Base-by-base conservation (phyloP, 257 asterid genomes). In the Cordia subcordata region DNA sequence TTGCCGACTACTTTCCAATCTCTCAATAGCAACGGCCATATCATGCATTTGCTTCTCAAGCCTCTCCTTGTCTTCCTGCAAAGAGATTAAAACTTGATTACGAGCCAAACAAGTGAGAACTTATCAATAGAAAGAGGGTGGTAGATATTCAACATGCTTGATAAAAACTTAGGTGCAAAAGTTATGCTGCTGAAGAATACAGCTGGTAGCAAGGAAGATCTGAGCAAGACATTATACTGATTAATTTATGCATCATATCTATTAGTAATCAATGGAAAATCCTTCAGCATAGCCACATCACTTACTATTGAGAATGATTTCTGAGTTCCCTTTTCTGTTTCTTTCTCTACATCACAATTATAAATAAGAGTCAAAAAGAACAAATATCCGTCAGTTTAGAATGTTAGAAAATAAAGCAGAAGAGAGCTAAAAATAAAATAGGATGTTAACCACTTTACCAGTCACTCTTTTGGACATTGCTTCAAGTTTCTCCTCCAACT, bases 21-120 rank as follows among this genome's bases (percentile, higher is more conserved):
- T 92, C 79, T 92, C 99, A 50, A 85, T 77, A 21, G 83, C 99
- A 63, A 88, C 82, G 14, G 96, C 98, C 98, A 91, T 82, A 62
- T 88, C 98, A 72, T 88, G 94, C 79, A 92, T 74, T 74, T 88
- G 94, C 80, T 85, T 81, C 83, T 92, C 97, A 60, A 89, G 92
- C 66, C 83, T 92, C 77, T 82, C 94, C 70, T 77, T 84, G 74
- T 88, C 94, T 60, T 84, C 96, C 99, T 92, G 78, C 27, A 50
- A 68, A 77, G 54, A 66, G 49, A 55, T 23, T 11, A 50, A 39
- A 5, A 59, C 42, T n/a, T 23, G n/a, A 23, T 44, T 55, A 58
- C 11, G 17, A 19, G 14, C 38, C 20, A 21, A 53, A 53, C 21
- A 23, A 42, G 10, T 10, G 27, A 13, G 35, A 13, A 20, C 33